Conservation (phyloP, 2,329 filamentous ascomycete species). For the Westerdykella aurantiaca region DNA sequence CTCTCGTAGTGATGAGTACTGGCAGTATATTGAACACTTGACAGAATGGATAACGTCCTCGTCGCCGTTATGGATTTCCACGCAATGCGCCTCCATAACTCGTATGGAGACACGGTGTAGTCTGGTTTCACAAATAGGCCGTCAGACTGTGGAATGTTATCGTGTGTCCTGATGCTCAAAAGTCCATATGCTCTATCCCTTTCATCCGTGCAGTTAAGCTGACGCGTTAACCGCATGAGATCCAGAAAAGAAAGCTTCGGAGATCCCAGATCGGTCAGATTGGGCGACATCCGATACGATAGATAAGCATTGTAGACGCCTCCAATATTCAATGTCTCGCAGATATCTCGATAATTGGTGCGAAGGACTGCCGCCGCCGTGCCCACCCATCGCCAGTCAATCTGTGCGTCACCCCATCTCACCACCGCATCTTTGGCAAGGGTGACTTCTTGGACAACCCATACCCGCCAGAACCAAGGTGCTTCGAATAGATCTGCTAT, state of each 20-base stretch:
- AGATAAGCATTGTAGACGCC: slow-evolving; percentile 9
- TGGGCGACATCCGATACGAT: slow-evolving; percentile 6
- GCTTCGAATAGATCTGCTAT: slow-evolving; percentile 1
- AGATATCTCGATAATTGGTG: slow-evolving; percentile 5
- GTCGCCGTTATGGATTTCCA: slow-evolving; percentile 2
- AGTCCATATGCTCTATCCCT: slow-evolving; percentile 12
- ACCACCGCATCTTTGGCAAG: slow-evolving; percentile 4
- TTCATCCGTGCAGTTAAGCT: slow-evolving; percentile 9
- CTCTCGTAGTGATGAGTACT: not conserved
- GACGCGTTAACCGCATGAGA: slow-evolving; percentile 5
- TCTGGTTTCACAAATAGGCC: slow-evolving; percentile 7
- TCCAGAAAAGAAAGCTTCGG: slow-evolving; percentile 3
- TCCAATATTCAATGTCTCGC: slow-evolving; percentile 3
- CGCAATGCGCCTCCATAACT: slow-evolving; percentile 4
- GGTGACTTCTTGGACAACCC: slow-evolving; percentile 4
- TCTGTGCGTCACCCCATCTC: slow-evolving; percentile 1
- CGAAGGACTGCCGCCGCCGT: slow-evolving; percentile 3
- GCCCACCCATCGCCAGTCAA: slow-evolving; percentile 5
- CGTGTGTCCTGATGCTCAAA: slow-evolving; percentile 3
- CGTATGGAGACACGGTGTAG: slow-evolving; percentile 2
- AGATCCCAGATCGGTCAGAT: slow-evolving; percentile 3
- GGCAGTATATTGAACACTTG: slow-evolving; percentile 8
- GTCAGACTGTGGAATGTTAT: slow-evolving; percentile 1
- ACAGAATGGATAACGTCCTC: slow-evolving; percentile 3
- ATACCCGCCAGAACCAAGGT: slow-evolving; percentile 4